Conservation (phyloP, 2,329 filamentous ascomycete species). For the Fusarium metavorans region DNA sequence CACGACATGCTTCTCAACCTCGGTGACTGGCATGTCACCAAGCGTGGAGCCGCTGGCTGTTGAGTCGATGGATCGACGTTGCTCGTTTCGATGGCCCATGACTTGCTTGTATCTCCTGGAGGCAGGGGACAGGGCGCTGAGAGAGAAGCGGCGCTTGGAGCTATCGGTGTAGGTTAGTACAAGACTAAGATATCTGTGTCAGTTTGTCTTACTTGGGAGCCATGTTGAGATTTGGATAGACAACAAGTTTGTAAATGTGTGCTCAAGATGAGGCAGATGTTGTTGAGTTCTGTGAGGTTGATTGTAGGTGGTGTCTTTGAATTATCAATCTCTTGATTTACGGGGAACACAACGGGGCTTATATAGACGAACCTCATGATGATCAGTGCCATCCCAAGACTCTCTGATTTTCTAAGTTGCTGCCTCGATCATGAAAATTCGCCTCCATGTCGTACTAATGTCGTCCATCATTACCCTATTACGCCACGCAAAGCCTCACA, state of each 20-base stretch:
- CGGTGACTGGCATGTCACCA: conserved; percentile 7
- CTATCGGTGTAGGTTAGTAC: not conserved
- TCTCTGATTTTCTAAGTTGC: not conserved
- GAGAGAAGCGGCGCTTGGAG: conserved; percentile 19
- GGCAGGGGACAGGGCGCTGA: conserved; percentile 14
- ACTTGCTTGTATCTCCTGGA: conserved; percentile 18
- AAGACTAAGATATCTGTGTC: accelerated
- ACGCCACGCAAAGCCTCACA: not conserved
- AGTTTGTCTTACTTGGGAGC: conserved; percentile 1
- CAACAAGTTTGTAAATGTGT: not conserved
- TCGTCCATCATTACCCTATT: not conserved
- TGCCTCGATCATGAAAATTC: not conserved
- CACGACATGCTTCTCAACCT: conserved; percentile 11
- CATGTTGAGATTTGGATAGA: not conserved
- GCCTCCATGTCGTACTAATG: not conserved
- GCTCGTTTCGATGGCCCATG: not conserved
- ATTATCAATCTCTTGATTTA: not conserved
- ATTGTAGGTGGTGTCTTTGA: not conserved
- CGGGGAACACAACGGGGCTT: not conserved
- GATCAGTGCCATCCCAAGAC: not conserved
- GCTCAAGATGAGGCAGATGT: not conserved
- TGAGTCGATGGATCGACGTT: conserved; percentile 17
- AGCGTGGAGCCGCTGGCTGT: conserved; percentile 6
- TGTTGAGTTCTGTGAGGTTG: not conserved
- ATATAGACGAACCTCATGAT: not conserved